These are phyloP conservation scores for Starmera caribaea DNA, from an alignment of 805 yeast genomes.

Conservation along the genomic window DNA sequence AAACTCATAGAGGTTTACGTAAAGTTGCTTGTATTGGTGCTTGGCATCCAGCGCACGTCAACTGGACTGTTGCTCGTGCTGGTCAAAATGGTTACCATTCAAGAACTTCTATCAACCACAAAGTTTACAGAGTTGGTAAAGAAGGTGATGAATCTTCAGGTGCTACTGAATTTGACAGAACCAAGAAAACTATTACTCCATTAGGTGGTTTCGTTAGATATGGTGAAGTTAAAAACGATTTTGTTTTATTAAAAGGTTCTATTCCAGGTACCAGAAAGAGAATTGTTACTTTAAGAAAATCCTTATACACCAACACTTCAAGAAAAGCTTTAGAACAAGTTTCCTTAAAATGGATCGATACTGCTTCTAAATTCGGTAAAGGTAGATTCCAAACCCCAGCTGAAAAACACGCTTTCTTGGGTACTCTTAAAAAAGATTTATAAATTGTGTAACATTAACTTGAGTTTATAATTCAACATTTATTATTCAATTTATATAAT, in stretches of 20 bases:
- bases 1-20: conserved; percentile 99
- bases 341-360: conserved; percentile 98
- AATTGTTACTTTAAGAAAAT: conserved; percentile 97
- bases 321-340: conserved; percentile 97
- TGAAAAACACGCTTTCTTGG: conserved; percentile 99
- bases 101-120: conserved; percentile 99
- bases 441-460: conserved; percentile 23
- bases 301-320: conserved; percentile 94
- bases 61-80: conserved; percentile 99
- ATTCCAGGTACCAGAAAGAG: conserved; percentile 99
- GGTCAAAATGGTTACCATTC: conserved; percentile 99
- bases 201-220: conserved; percentile 99
- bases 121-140: conserved; percentile 98
- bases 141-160: conserved; percentile 91
- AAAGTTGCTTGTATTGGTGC: conserved; percentile 99
- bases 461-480: no score
- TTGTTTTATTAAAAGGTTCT: conserved; percentile 95
- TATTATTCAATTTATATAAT: no score
- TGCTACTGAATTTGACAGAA: conserved; percentile 97
- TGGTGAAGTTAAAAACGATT: conserved; percentile 97
- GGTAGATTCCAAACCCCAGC: conserved; percentile 99
- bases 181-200: conserved; percentile 99
- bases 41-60: conserved; percentile 99
- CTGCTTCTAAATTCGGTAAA: conserved; percentile 99
- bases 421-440: conserved; percentile 98